phyloP scores from a whole-genome alignment of 306 rosid species.

The Begonia masoniana region DNA sequence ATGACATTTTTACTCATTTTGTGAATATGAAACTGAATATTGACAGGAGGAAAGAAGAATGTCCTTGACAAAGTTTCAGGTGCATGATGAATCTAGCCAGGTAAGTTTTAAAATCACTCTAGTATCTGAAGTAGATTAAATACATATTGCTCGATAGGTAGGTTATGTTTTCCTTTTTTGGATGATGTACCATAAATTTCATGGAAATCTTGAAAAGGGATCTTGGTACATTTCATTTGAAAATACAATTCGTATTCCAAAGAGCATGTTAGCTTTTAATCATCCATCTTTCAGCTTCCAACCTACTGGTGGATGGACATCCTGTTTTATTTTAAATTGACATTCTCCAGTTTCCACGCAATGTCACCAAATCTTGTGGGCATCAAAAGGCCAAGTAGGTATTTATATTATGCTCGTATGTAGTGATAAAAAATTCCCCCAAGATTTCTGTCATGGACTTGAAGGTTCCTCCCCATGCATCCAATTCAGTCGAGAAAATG shows the following conservation, averaged over 20 bases:
- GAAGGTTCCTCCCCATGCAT: conserved; percentile 35
- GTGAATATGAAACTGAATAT: not conserved
- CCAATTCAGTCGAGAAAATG: conserved; percentile 23
- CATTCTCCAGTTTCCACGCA: conserved; percentile 46
- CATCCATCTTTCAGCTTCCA: conserved; percentile 23
- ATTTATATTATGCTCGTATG: conserved; percentile 31
- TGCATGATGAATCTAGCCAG: conserved; percentile 99
- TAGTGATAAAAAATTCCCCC: conserved; percentile 33
- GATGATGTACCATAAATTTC: conserved; percentile 1
- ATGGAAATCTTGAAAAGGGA: no score
- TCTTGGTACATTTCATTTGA: conserved; percentile 5
- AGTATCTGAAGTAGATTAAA: conserved; percentile 48
- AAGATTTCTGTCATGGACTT: conserved; percentile 48
- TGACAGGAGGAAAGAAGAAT: conserved; percentile 98
- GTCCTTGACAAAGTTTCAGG: conserved; percentile 89
- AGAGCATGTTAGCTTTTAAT: conserved; percentile 20
- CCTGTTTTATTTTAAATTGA: conserved; percentile 39
- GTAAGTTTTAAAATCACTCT: conserved; percentile 92
- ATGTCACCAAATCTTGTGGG: conserved; percentile 51
- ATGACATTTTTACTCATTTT: not conserved
- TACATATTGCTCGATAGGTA: conserved; percentile 63
- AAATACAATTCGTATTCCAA: conserved; percentile 14
- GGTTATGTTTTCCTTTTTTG: conserved; percentile 41
- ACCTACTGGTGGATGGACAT: conserved; percentile 28
- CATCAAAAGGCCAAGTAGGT: conserved; percentile 79